These are phyloP conservation scores for Prosopis cineraria DNA, from an alignment of 306 rosid genomes.

Conservation along the genomic window DNA sequence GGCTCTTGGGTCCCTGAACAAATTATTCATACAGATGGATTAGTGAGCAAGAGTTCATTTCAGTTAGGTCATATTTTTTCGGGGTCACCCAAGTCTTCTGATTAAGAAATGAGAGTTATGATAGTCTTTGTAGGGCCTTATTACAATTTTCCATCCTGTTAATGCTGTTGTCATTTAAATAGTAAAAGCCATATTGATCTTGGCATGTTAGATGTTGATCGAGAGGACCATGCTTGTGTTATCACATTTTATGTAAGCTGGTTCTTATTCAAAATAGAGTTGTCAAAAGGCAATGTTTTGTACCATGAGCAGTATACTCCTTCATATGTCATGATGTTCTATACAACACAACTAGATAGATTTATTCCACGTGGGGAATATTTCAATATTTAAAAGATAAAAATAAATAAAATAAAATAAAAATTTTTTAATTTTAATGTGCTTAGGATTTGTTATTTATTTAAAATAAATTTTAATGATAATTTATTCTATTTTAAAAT, in stretches of 20 bases:
- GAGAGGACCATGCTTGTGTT: not conserved
- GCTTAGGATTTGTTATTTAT: too few relatives aligned
- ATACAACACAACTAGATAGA: too few relatives aligned
- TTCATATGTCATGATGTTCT: not conserved
- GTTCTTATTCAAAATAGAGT: not conserved
- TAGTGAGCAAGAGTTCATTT: constrained; percentile 45
- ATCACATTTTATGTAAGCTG: not conserved
- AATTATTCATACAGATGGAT: constrained; percentile 36
- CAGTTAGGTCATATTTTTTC: constrained; percentile 64
- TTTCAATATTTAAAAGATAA: too few relatives aligned
- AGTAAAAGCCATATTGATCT: constrained; percentile 4
- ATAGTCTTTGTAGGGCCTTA: constrained; percentile 31
- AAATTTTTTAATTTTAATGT: too few relatives aligned
- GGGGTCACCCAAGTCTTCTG: constrained; percentile 65
- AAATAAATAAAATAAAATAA: too few relatives aligned
- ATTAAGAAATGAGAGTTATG: constrained; percentile 52
- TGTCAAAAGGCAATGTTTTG: not conserved
- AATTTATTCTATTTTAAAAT: too few relatives aligned
- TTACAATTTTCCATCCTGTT: constrained; percentile 25
- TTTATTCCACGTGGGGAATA: too few relatives aligned
- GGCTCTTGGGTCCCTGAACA: constrained; percentile 58
- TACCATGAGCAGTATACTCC: not conserved
- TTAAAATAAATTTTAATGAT: too few relatives aligned
- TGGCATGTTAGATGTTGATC: not conserved
- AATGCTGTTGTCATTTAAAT: not conserved